These are phyloP conservation scores for Diversispora epigaea DNA, from an alignment of 192 early-diverging fungal species.

Conservation along the genomic window DNA sequence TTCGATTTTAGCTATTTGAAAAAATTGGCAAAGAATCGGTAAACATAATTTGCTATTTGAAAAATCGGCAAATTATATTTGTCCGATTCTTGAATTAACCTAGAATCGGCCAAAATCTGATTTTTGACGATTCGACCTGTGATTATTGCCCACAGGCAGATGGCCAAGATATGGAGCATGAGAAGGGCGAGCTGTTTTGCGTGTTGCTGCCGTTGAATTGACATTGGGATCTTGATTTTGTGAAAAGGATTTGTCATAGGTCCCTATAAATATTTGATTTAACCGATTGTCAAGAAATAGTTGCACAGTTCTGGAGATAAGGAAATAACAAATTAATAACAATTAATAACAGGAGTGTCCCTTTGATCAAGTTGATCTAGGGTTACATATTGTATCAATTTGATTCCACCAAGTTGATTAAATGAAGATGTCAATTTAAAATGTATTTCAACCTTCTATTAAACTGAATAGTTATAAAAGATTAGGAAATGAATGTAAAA, in stretches of 20 bases:
- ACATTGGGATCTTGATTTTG: slow-evolving; percentile 4
- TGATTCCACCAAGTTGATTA: slow-evolving; percentile 13
- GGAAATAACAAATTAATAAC: slow-evolving; percentile 16
- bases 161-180: slow-evolving; percentile 21
- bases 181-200: neutral
- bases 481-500: slow-evolving; percentile 25
- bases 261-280: slow-evolving; percentile 24
- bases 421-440: neutral
- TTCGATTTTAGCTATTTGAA: too few relatives aligned
- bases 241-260: slow-evolving; percentile 23
- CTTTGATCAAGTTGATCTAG: slow-evolving; percentile 11
- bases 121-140: too few relatives aligned
- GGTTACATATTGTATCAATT: slow-evolving; percentile 23
- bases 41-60: too few relatives aligned
- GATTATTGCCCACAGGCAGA: neutral
- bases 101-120: too few relatives aligned
- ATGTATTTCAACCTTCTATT: slow-evolving; percentile 24
- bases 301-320: slow-evolving; percentile 20
- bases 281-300: slow-evolving; percentile 20
- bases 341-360: neutral
- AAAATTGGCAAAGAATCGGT: too few relatives aligned
- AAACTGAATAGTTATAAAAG: slow-evolving; percentile 27
- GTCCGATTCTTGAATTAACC: too few relatives aligned
- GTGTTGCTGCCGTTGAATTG: neutral
- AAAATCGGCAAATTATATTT: too few relatives aligned